Evolutionary conservation across 495 filamentous ascomycete species (phyloP).

Genomic region (Neurospora discreta): DNA sequence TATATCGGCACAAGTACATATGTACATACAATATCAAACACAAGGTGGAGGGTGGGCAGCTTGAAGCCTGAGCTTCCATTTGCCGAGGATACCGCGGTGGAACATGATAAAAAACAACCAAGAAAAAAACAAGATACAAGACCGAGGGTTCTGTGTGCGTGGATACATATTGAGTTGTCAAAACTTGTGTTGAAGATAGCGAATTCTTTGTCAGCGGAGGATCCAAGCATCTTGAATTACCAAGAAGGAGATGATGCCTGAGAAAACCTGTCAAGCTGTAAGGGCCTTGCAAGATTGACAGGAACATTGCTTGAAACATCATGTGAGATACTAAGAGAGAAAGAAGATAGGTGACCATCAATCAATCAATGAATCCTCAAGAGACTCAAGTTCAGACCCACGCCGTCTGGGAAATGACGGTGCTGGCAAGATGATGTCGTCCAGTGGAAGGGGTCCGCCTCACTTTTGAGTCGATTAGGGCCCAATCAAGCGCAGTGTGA

Average conservation of each 20-base stretch:
- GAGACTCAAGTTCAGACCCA: neutral
- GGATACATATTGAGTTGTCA: neutral
- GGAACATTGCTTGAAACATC: neutral
- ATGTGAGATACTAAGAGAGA: neutral
- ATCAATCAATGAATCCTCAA: neutral
- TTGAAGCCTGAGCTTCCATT: neutral
- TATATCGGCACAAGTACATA: neutral
- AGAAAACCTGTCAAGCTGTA: neutral
- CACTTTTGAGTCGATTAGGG: slow-evolving; percentile 6
- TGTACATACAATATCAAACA: neutral
- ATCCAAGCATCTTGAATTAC: neutral
- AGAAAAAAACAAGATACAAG: neutral
- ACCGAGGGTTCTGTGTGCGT: neutral
- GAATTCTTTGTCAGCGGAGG: neutral
- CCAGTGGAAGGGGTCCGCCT: slow-evolving; percentile 13
- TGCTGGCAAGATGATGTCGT: neutral
- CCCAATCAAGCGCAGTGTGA: slow-evolving; percentile 13
- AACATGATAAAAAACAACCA: neutral
- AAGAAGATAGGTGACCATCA: neutral
- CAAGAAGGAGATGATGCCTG: neutral
- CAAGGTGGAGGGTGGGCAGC: neutral
- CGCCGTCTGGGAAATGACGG: slow-evolving; percentile 5
- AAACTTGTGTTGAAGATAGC: neutral
- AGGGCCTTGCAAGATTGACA: neutral
- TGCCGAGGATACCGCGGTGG: neutral